Evolutionary conservation across 768 basidiomycete species (phyloP).

Genomic region (Suillus sp.): DNA sequence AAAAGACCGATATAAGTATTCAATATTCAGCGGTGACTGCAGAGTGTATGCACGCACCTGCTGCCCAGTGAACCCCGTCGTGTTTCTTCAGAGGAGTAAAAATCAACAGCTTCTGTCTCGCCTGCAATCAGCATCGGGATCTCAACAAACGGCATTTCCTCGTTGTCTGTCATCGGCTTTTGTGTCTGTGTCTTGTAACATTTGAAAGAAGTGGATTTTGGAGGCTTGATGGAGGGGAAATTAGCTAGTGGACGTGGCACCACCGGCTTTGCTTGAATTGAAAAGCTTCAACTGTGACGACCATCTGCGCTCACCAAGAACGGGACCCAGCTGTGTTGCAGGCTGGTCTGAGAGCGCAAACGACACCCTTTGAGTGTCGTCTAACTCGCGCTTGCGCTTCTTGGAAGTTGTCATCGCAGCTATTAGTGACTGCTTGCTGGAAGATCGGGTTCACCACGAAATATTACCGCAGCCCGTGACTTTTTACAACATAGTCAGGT

Average conservation of each 20-base stretch:
- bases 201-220: constrained; percentile 59
- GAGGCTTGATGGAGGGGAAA: constrained; percentile 67
- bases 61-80: constrained; percentile 58
- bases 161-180: constrained; percentile 25
- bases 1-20: constrained; percentile 8
- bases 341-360: constrained; percentile 40
- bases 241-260: constrained; percentile 42
- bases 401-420: constrained; percentile 33
- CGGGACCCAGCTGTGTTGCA: constrained; percentile 46
- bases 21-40: not conserved
- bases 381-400: constrained; percentile 52
- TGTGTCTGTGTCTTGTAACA: constrained; percentile 56
- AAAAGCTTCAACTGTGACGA: constrained; percentile 23
- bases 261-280: constrained; percentile 12
- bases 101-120: constrained; percentile 84
- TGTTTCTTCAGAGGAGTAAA: constrained; percentile 63
- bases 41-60: constrained; percentile 50
- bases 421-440: constrained; percentile 20
- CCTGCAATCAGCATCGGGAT: constrained; percentile 60
- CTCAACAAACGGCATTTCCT: constrained; percentile 34
- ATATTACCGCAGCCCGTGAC: constrained; percentile 6
- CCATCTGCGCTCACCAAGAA: constrained; percentile 49
- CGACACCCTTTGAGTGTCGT: constrained; percentile 36
- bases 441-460: constrained; percentile 12
- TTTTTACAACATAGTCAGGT: constrained; percentile 22